A percentile compares a stretch with the other conserved stretches of the same genome.
phyloP scores from a whole-genome alignment of 805 yeast species.

The Crinitomyces ghanaensis region DNA sequence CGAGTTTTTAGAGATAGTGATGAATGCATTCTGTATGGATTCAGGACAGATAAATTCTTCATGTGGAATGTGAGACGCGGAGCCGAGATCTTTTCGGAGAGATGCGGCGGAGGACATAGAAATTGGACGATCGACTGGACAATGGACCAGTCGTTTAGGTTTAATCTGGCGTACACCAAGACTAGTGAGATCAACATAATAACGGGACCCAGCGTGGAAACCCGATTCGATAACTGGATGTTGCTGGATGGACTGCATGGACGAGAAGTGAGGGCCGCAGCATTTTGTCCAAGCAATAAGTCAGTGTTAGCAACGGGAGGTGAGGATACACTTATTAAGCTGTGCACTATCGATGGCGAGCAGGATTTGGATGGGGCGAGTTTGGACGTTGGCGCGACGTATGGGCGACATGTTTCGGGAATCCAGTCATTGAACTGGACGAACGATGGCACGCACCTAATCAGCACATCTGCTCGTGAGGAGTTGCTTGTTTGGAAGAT shows the following conservation, averaged over 20 bases:
- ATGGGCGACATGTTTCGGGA: conserved; percentile 81
- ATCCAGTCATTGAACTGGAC: conserved; percentile 58
- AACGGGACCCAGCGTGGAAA: conserved; percentile 14
- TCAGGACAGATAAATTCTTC: conserved; percentile 66
- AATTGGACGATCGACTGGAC: conserved; percentile 48
- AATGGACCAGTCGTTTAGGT: conserved; percentile 20
- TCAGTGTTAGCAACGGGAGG: conserved; percentile 60
- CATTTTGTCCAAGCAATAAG: conserved; percentile 38
- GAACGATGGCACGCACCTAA: conserved; percentile 25
- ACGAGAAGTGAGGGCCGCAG: conserved; percentile 71
- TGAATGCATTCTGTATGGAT: conserved; percentile 72
- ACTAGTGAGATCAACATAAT: conserved; percentile 34
- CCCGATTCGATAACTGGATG: conserved; percentile 12
- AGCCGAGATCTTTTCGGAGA: conserved; percentile 52
- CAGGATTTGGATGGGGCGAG: conserved; percentile 31
- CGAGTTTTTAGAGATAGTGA: no score
- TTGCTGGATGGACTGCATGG: conserved; percentile 73
- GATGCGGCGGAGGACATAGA: conserved; percentile 89
- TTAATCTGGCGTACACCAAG: conserved; percentile 47
- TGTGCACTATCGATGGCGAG: conserved; percentile 32
- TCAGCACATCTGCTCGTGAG: conserved; percentile 62
- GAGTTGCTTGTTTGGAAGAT: conserved; percentile 77
- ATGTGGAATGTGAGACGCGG: conserved; percentile 74
- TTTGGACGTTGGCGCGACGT: conserved; percentile 42
- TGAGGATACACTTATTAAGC: conserved; percentile 71